Evolutionary conservation across 768 basidiomycete genomes (phyloP), one percentile per base, ranked within the genome.

Genomic region (Tubosaeta brunneosetosa): DNA sequence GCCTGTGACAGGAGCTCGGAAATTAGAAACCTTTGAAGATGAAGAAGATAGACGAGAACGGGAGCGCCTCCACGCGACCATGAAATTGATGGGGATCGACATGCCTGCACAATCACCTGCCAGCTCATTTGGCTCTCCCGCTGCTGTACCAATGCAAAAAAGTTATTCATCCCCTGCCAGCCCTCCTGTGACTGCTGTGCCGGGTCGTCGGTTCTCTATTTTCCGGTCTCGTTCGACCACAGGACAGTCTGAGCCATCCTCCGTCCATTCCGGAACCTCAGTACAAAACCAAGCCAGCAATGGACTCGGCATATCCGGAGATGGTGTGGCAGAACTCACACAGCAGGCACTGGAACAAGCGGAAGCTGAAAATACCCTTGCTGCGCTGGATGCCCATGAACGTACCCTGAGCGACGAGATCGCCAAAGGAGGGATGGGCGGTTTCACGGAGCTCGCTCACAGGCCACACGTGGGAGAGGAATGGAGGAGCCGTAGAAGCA

Each of bases 41-140:
- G 95, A 97, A 53, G 92, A 97, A 55, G 94, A 97, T 64, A 77
- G 82, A 36, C 80, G 78, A 56, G 93, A 95, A 70, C 77, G 94
- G 50, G 93, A 94, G 66, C 81, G 93, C 14, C 75, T 97, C 50
- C 79, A 87, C 57, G 91, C 91, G 14, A 91, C 92, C 26, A 89
- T 98, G 88, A 91, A 92, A 66, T 73, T 95, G 27, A 92, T 94
- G 86, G 95, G 95, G 5, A 91, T 95, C 55, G 84, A 81, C 44
- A 74, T 87, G 67, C 83, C 85, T 29, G 66, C 74, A n/a, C 63
- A 75, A 46, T 71, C 78, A 13, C 68, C 79, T n/a, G 32, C 54
- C 13, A 61, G 53, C 14, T 55, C 61, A 42, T 14, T 55, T 3
- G 44, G 56, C 19, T 61, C 61, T 31, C 65, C 65, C 19, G 51